phyloP scores from a whole-genome alignment of 345 rosid genomes.

The Citrus glauca region DNA sequence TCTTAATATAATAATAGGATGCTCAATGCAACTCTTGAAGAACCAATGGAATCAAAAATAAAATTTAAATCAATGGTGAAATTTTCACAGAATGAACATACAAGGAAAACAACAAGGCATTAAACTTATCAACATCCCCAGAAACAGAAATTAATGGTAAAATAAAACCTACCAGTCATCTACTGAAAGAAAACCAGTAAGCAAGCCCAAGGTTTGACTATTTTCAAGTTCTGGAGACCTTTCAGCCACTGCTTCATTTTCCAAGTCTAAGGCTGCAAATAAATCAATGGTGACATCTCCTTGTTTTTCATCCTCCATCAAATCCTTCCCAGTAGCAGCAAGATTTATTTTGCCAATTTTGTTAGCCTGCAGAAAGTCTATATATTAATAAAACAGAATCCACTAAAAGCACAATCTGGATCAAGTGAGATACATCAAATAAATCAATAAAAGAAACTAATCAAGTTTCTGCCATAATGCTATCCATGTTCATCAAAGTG shows the following conservation, averaged over 20 bases:
- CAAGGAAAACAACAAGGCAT: not conserved
- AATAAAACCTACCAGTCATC: slow-evolving; percentile 79
- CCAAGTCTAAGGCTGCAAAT: slow-evolving; percentile 88
- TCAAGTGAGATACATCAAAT: not conserved
- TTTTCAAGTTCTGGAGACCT: slow-evolving; percentile 72
- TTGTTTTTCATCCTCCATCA: slow-evolving; percentile 98
- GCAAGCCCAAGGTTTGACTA: slow-evolving; percentile 90
- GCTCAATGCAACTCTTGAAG: not conserved
- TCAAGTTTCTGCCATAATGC: slow-evolving; percentile 4
- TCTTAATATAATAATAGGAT: not conserved
- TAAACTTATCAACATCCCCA: not conserved
- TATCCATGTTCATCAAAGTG: not conserved
- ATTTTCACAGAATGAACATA: not conserved
- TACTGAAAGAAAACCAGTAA: slow-evolving; percentile 87
- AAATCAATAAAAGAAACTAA: not conserved
- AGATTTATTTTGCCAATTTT: slow-evolving; percentile 97
- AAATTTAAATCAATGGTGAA: not conserved
- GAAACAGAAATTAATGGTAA: not conserved
- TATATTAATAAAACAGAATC: not conserved
- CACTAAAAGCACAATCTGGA: not conserved
- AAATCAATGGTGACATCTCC: slow-evolving; percentile 93
- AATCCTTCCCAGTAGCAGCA: slow-evolving; percentile 99
- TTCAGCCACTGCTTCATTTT: slow-evolving; percentile 83
- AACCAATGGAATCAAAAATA: not conserved
- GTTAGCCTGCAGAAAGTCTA: slow-evolving; percentile 60